Percentiles rank a stretch among this genome's conserved stretches.
Conservation (phyloP, 495 filamentous ascomycete species). For the Neurospora terricola region DNA sequence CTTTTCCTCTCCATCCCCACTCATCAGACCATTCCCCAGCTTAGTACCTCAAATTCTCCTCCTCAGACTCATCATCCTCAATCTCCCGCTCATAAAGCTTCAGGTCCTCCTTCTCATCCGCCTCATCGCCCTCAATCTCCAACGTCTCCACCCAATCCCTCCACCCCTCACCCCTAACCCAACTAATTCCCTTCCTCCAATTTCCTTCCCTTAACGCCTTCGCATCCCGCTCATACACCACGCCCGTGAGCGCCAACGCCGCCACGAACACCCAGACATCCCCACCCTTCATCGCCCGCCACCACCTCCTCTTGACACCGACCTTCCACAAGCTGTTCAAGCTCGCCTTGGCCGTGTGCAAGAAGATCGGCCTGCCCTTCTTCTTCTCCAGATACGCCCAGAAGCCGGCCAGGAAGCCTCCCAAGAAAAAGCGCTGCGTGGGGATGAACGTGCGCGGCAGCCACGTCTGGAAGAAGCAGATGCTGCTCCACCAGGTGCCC, state of each 20-base stretch:
- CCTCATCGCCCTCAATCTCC: conserved; percentile 24
- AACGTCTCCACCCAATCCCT: conserved; percentile 35
- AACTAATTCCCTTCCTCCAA: conserved; percentile 63
- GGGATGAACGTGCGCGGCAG: conserved; percentile 68
- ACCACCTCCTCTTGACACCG: conserved; percentile 72
- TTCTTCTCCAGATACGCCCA: conserved; percentile 65
- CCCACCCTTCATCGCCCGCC: conserved; percentile 68
- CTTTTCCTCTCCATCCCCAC: background rate
- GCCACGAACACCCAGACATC: conserved; percentile 75
- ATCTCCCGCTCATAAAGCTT: background rate
- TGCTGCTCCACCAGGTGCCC: conserved; percentile 72
- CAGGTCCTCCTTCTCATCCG: conserved; percentile 15
- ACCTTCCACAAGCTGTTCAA: conserved; percentile 85
- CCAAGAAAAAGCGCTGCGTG: conserved; percentile 76
- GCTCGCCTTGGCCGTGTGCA: conserved; percentile 63
- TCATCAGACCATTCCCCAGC: background rate
- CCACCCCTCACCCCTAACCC: conserved; percentile 54
- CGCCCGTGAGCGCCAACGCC: conserved; percentile 66
- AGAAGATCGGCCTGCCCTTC: conserved; percentile 51
- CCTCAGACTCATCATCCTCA: conserved; percentile 1
- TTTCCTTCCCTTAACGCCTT: conserved; percentile 54
- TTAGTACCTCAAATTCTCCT: background rate
- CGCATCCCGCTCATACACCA: conserved; percentile 64
- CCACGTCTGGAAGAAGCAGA: conserved; percentile 75
- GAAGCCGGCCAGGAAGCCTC: conserved; percentile 72